Evolutionary conservation across 176 grass and related monocot genomes (phyloP), one percentile per base, ranked within the genome.

Genomic region (Eragrostis nindensis): DNA sequence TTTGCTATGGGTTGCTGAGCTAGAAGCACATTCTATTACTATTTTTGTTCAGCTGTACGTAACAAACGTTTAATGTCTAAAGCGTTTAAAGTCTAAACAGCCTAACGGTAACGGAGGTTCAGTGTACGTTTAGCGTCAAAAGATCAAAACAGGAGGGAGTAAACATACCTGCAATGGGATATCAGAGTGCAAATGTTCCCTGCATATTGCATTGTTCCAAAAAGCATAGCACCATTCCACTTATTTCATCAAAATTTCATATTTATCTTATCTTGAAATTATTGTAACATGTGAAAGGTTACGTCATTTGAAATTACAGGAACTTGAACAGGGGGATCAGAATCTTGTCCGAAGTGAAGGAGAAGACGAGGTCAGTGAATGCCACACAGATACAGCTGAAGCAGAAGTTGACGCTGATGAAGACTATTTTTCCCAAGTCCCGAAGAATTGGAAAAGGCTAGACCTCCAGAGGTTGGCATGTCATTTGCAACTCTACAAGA

Each of bases 391-490:
- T 36, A 36, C 32, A 36, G 32, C 32, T 4, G 32, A 36, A 36
- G 32, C 32, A 36, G 32, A 36, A 36, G 32, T 36, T 36, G 32
- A 36, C 32, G 32, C 2, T 36, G 32, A 36, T 36, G 32, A 36
- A 36, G 32, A 36, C 32, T 36, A 36, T 36, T 36, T 36, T 36
- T 36, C 32, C 32, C 32, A 36, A 36, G 32, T 36, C 32, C 32
- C 32, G 32, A 4, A 36, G 32, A 36, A 36, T 36, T 36, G 32
- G 32, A 36, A 36, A 36, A 36, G 32, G 32, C 32, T 36, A 36
- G 32, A 4, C 27, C 60, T 52, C 76, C 62, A 15, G 76, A 22
- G 30, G 76, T 78, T 78, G 76, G 76, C 11, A 78, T 78, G 76
- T 19, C 39, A 10, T 78, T 78, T 38, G 5, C 61, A 12, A 66